Percentiles rank a stretch among this genome's conserved stretches.
phyloP scores from a whole-genome alignment of 305 asterid species.

The Fraxinus paxiana region DNA sequence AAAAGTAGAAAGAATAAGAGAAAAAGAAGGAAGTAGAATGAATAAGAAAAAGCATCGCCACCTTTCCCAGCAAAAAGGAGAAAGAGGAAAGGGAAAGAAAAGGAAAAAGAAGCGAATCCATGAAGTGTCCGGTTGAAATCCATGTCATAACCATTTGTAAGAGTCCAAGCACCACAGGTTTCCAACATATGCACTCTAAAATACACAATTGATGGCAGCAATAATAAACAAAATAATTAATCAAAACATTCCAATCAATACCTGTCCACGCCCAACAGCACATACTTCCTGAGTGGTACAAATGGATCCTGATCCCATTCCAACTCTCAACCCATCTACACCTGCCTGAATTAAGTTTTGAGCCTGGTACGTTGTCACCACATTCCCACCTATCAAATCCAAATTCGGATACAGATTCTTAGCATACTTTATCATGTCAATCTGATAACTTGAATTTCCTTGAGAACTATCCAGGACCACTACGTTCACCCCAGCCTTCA shows the following conservation, averaged over 20 bases:
- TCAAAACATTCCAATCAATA: constrained; percentile 9
- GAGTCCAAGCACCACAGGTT: no score
- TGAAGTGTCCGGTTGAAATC: no score
- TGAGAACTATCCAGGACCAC: constrained; percentile 88
- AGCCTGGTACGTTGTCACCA: constrained; percentile 74
- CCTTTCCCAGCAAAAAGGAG: not conserved
- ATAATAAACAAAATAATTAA: not conserved
- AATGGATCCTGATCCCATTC: constrained; percentile 97
- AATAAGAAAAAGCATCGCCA: no score
- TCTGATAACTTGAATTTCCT: constrained; percentile 81
- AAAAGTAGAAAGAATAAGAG: no score
- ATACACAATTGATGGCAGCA: not conserved
- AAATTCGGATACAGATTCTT: constrained; percentile 63
- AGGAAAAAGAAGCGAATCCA: no score
- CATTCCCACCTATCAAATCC: constrained; percentile 90
- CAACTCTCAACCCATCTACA: constrained; percentile 90
- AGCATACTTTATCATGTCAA: constrained; percentile 76
- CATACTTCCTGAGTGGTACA: constrained; percentile 98
- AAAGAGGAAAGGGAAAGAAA: no score
- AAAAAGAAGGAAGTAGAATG: no score
- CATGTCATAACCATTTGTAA: no score
- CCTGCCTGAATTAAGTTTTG: constrained; percentile 86
- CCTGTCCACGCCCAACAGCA: constrained; percentile 99
- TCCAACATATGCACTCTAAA: not conserved
- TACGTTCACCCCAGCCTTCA: constrained; percentile 76